Evolutionary conservation across 192 early-diverging fungal genomes (phyloP), one percentile per base, ranked within the genome.

Genomic region (Geranomyces michiganensis): DNA sequence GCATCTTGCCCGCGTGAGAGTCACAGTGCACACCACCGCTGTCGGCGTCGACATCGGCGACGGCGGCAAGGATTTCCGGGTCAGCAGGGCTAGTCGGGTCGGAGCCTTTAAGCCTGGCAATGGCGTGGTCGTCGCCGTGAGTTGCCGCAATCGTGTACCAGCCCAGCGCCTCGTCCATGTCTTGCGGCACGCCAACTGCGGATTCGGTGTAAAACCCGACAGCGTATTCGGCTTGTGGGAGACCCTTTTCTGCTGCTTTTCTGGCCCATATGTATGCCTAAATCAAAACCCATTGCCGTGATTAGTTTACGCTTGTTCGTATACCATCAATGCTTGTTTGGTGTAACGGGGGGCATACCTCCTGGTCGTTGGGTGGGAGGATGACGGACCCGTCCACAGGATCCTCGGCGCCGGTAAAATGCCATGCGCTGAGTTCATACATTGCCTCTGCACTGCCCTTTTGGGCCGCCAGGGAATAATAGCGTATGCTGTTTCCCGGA

Each of bases 391-490:
- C 41, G 41, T 43, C n/a, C 0, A 49, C 64, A 41, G 58, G 58
- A 60, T 65, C 64, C 47, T 65, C 64, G 19, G 64, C 64, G 12
- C 64, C 64, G 9, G 64, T 65, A 26, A 65, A 65, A 30, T 65
- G 64, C 64, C 64, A 65, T 0, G 64, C 64, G 24, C 43, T 29
- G 41, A 65, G 64, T 43, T 65, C 64, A 49, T 65, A 65, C 64
- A 65, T 65, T 33, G 64, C 64, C 43, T 65, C 64, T 30, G 64
- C 64, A 21, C 43, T 47, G 33, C 64, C 64, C 31, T 65, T 65
- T 30, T 47, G 33, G 7, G 64, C 64, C 4, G 64, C 64, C 0
- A 47, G 64, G 0, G 43, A 43, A 43, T 65, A 65, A 26, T 43
- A 65, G 0, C 5, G 43, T 10, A 65, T 65, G 15, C 32, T 44